Conservation (phyloP, 345 rosid species). For the Arabis alpina region DNA sequence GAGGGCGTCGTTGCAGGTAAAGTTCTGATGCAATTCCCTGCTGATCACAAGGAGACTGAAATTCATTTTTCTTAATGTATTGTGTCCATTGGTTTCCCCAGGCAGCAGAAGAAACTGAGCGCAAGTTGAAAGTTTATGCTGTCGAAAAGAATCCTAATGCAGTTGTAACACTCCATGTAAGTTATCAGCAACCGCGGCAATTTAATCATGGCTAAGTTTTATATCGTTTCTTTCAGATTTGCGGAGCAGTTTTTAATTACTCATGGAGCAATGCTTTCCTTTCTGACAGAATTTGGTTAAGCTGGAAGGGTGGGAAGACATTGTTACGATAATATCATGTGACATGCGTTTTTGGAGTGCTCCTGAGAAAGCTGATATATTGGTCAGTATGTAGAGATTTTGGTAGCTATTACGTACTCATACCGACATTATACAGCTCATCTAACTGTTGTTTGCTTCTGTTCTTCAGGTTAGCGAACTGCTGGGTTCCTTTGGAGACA, state of each 20-base stretch:
- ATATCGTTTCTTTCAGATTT: background rate
- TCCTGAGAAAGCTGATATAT: slow-evolving; percentile 91
- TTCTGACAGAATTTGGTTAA: slow-evolving; percentile 79
- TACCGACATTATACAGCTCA: slow-evolving; percentile 6
- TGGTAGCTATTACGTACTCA: slow-evolving; percentile 2
- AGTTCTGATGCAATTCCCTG: slow-evolving; percentile 22
- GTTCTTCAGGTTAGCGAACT: slow-evolving; percentile 82
- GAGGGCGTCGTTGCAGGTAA: slow-evolving; percentile 94
- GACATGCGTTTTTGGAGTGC: slow-evolving; percentile 99
- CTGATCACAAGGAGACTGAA: slow-evolving; percentile 31
- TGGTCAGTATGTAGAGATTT: slow-evolving; percentile 53
- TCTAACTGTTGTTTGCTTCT: slow-evolving; percentile 38
- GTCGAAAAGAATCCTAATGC: slow-evolving; percentile 99
- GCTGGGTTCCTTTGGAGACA: slow-evolving; percentile 98
- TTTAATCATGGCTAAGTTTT: slow-evolving; percentile 18
- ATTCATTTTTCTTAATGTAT: slow-evolving; percentile 12
- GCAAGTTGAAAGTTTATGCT: slow-evolving; percentile 83
- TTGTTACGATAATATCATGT: slow-evolving; percentile 84
- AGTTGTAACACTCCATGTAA: slow-evolving; percentile 94
- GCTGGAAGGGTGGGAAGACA: slow-evolving; percentile 89
- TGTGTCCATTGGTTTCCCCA: slow-evolving; percentile 42
- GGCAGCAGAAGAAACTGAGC: slow-evolving; percentile 98
- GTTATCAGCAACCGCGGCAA: slow-evolving; percentile 38
- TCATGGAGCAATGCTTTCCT: slow-evolving; percentile 3
- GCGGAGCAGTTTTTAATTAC: background rate